Evolutionary conservation across 192 early-diverging fungal species (phyloP).

Genomic region (Entomortierella lignicola): DNA sequence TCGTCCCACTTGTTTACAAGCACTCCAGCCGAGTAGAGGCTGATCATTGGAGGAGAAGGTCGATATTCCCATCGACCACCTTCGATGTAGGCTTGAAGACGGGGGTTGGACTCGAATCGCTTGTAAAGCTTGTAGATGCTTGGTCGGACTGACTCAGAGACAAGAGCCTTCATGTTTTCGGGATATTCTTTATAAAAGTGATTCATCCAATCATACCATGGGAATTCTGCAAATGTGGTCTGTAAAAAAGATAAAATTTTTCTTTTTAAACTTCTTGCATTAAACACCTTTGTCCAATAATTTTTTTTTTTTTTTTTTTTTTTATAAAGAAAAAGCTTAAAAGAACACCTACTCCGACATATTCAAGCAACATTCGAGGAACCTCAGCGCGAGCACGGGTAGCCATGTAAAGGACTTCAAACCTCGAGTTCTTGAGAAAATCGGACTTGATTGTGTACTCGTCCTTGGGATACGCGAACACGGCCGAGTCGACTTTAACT

Average conservation of each 20-base stretch:
- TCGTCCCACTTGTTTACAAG: constrained; percentile 17
- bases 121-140: constrained; percentile 24
- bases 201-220: constrained; percentile 38
- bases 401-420: constrained; percentile 46
- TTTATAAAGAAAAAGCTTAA: too few species aligned
- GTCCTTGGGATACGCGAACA: constrained; percentile 17
- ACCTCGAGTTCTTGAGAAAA: constrained; percentile 37
- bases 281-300: too few species aligned
- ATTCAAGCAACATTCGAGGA: constrained; percentile 32
- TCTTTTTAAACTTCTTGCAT: too few species aligned
- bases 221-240: constrained; percentile 40
- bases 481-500: constrained; percentile 6
- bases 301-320: not conserved
- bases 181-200: constrained; percentile 16
- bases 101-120: constrained; percentile 31
- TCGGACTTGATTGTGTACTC: constrained; percentile 24
- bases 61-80: constrained; percentile 48
- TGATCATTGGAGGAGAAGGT: constrained; percentile 10
- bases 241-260: not conserved
- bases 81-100: constrained; percentile 31
- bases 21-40: constrained; percentile 31
- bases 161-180: constrained; percentile 25
- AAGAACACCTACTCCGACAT: constrained; percentile 33
- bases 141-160: constrained; percentile 33
- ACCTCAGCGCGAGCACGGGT: constrained; percentile 35